Evolutionary conservation across 2,329 filamentous ascomycete genomes (phyloP), one percentile per base, ranked within the genome.

Genomic region (Monosporascus cannonballus): DNA sequence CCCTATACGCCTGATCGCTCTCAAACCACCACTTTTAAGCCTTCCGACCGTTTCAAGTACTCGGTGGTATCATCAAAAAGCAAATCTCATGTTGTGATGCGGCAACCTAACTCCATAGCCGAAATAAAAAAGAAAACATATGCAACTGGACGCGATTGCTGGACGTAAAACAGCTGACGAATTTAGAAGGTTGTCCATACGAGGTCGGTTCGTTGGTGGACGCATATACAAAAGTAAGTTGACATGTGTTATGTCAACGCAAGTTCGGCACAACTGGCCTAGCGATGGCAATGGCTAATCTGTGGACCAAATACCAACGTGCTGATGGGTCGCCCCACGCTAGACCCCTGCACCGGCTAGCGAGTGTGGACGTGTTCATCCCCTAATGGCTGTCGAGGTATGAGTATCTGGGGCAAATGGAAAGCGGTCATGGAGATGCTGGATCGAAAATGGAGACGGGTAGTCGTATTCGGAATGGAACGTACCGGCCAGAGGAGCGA

Each of bases 331-430:
- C n/a, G 14, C 24, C 25, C 14, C 20, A 46, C 42, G 24, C 42
- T 14, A 17, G 15, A 27, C 22, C 22, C 22, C 15, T 17, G 9
- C 30, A 18, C 17, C 24, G 39, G 3, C n/a, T 18, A 15, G 1
- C 5, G 14, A 46, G 22, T 25, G 42, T 37, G 22, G 47, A 17
- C 7, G 50, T 30, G 36, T 54, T 67, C 61, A 73, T 50, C 72
- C 69, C 60, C 68, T 68, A 56, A 75, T 83, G 42, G 78, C 77
- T 64, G 77, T 75, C 45, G 76, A 69, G 51, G 75, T 62, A 67
- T 80, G 74, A 64, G 75, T 63, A 53, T 81, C 77, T 51, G 74
- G 68, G 65, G 69, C 73, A 48, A 75, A 76, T 17, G 76, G 76
- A 56, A 80, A 80, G 51, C 72, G 74, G 54, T 78, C 73, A 62